phyloP scores from a whole-genome alignment of 2,329 filamentous ascomycete species.

The Xylaria digitata region DNA sequence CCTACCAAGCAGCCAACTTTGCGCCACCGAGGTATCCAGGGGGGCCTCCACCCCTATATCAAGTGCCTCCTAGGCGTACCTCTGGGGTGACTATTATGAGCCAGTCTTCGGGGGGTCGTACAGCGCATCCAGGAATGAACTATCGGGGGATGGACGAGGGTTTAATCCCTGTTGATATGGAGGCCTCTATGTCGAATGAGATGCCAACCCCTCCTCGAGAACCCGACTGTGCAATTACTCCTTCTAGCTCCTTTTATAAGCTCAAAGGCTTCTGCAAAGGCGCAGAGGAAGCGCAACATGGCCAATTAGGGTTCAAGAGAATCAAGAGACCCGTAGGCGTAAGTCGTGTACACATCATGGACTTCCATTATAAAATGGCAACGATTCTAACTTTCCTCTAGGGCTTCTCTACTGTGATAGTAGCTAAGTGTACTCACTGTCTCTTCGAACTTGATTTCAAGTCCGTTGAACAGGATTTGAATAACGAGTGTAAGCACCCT shows the following conservation, averaged over 20 bases:
- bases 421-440: constrained; percentile 65
- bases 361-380: constrained; percentile 11
- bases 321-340: constrained; percentile 61
- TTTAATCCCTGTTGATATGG: constrained; percentile 53
- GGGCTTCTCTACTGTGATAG: constrained; percentile 57
- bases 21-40: constrained; percentile 32
- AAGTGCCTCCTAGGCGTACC: constrained; percentile 31
- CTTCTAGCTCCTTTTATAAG: constrained; percentile 62
- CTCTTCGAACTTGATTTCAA: constrained; percentile 65
- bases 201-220: constrained; percentile 42
- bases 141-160: constrained; percentile 48
- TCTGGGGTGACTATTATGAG: constrained; percentile 30
- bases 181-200: constrained; percentile 39
- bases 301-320: constrained; percentile 62
- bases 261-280: constrained; percentile 67
- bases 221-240: constrained; percentile 57
- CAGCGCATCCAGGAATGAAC: constrained; percentile 19
- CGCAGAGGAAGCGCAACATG: constrained; percentile 61
- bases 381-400: constrained; percentile 39
- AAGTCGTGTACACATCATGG: constrained; percentile 37
- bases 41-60: constrained; percentile 44
- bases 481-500: constrained; percentile 57
- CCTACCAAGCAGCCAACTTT: constrained; percentile 24
- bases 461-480: constrained; percentile 63
- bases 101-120: constrained; percentile 27